phyloP scores from a whole-genome alignment of 2,329 filamentous ascomycete genomes.

The Exophiala mesophila region DNA sequence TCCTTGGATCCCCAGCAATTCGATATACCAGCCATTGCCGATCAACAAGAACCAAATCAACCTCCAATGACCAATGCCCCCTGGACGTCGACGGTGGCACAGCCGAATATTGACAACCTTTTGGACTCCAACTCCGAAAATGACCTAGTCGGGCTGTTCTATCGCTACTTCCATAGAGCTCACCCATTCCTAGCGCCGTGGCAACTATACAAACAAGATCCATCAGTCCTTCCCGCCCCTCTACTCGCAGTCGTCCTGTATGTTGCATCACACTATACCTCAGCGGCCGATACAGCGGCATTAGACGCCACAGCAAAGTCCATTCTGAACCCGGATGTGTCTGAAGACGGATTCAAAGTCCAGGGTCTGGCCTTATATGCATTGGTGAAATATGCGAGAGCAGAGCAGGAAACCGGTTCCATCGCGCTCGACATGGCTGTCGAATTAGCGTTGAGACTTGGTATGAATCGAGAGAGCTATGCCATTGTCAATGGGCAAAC shows the following conservation, averaged over 20 bases:
- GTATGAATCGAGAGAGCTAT: conserved; percentile 66
- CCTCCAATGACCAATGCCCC: no score
- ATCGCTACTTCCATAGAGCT: conserved; percentile 50
- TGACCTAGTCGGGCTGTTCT: conserved; percentile 50
- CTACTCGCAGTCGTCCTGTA: conserved; percentile 54
- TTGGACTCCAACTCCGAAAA: no score
- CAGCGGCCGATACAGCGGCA: conserved; percentile 32
- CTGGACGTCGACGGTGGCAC: no score
- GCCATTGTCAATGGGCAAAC: conserved; percentile 40
- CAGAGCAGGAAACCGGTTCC: conserved; percentile 33
- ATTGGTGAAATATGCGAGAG: conserved; percentile 33
- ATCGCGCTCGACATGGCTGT: conserved; percentile 58
- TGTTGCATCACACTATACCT: conserved; percentile 52
- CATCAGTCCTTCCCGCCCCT: conserved; percentile 41
- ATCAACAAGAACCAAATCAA: no score
- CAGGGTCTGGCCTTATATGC: conserved; percentile 36
- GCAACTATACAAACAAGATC: conserved; percentile 30
- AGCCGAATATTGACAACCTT: no score
- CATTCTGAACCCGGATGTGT: conserved; percentile 25
- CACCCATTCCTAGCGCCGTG: conserved; percentile 55
- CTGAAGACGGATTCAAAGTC: conserved; percentile 32
- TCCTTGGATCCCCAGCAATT: no score
- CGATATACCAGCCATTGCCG: no score
- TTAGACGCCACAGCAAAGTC: conserved; percentile 28
- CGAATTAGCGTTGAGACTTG: conserved; percentile 67